phyloP scores from a whole-genome alignment of 768 basidiomycete genomes.

The Lactarius sp. region DNA sequence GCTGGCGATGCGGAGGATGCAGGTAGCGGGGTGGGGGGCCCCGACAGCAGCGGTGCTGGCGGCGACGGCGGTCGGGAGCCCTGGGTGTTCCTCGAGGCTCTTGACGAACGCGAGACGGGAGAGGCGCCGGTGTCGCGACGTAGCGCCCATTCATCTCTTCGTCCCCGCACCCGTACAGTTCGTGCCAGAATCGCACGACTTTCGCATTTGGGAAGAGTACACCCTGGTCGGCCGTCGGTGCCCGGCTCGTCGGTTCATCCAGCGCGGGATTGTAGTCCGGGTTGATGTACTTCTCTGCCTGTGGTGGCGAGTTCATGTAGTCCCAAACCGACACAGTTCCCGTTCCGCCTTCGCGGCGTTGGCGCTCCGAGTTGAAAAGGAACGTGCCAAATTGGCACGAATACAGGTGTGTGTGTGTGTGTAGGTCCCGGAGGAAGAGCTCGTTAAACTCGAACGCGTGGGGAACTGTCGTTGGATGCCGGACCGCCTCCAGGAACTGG shows the following conservation, averaged over 20 bases:
- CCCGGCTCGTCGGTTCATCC: constrained; percentile 66
- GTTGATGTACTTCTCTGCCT: constrained; percentile 66
- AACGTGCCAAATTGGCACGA: constrained; percentile 96
- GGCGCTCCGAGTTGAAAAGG: constrained; percentile 83
- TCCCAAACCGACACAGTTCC: constrained; percentile 80
- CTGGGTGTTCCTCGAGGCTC: constrained; percentile 54
- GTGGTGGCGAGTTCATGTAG: constrained; percentile 65
- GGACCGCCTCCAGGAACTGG: constrained; percentile 91
- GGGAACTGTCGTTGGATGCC: constrained; percentile 86
- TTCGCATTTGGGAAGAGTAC: constrained; percentile 85
- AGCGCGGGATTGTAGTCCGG: constrained; percentile 60
- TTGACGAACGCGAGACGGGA: constrained; percentile 53
- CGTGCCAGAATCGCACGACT: constrained; percentile 90
- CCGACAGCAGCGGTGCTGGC: constrained; percentile 41
- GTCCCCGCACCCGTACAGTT: constrained; percentile 83
- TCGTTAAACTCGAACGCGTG: constrained; percentile 92
- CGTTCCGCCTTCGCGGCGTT: constrained; percentile 57
- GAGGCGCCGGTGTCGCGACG: constrained; percentile 39
- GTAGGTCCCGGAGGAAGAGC: constrained; percentile 73
- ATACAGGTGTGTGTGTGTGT: constrained; percentile 80
- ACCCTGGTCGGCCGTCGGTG: constrained; percentile 74
- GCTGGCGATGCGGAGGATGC: constrained; percentile 18
- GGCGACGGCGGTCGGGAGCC: constrained; percentile 26
- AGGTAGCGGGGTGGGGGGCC: constrained; percentile 28
- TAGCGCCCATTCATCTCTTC: constrained; percentile 95